Evolutionary conservation across 192 early-diverging fungal species (phyloP), one percentile per base, ranked within the genome.

Genomic region (Coemansia sp.): DNA sequence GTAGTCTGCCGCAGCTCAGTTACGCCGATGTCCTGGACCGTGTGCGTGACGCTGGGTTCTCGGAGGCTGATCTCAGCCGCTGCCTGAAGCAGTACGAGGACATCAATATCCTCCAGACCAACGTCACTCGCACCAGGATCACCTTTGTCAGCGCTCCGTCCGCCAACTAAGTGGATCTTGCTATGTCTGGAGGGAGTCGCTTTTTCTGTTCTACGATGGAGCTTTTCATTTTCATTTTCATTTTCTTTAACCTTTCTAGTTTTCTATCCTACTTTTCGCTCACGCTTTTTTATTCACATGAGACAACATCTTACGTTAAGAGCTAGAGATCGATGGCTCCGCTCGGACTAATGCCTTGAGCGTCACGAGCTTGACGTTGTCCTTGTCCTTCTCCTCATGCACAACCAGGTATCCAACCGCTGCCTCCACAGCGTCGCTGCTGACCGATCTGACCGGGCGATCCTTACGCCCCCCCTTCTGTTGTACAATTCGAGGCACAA

Each of bases 21-120:
- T 81, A 92, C 65, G 66, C 81, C 17, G 85, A 85, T 41, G 74
- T 95, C 22, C 74, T 84, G 34, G 86, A 88, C 31, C 85, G 88
- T 28, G 87, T 91, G 29, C 78, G 88, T 37, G 84, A 87, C 25
- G 89, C 87, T 61, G 92, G 92, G 19, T 94, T 79, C 65, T 91
- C 85, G 47, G 86, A 91, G 47, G 83, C 84, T 37, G 88, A 95
- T 67, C 73, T 97, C 41, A 67, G 86, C 48, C 84, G 90, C 44
- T 88, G 88, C 62, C 64, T 95, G 41, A 66, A 86, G 48, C 81
- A 83, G 54, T 94, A 94, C 68, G 78, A 84, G 64, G 82, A 87
- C n/a, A 80, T 92, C 59, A 83, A 92, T 68, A 81, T 97, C 50
- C 84, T 87, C 81, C 84, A 85, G 59, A 67, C 85, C 23, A 86